Base-by-base conservation (phyloP, 495 filamentous ascomycete genomes). In the Durotheca rogersii region DNA sequence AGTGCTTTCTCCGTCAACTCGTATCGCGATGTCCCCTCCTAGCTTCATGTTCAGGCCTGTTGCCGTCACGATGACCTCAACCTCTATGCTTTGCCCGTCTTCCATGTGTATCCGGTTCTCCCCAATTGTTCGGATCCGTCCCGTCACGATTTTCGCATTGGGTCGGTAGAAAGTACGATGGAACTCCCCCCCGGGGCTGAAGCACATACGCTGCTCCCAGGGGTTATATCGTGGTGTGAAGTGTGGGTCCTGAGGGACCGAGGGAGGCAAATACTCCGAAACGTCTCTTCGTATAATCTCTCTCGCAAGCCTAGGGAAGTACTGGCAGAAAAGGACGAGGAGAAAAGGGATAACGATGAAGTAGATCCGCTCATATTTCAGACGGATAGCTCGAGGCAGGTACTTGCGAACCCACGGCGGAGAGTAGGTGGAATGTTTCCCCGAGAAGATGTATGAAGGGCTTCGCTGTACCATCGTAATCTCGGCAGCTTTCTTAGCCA, bases 61-160 rank as follows among this genome's bases (percentile, higher is more conserved):
- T 0, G 87, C 87, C 0, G 85, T 87, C 51, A 90, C 67, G 60
- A 91, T 86, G 57, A 87, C 81, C 66, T 91, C 86, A n/a, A n/a
- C n/a, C n/a, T n/a, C n/a, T n/a, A n/a, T n/a, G n/a, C n/a, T n/a
- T n/a, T n/a, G n/a, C n/a, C n/a, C n/a, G n/a, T n/a, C n/a, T n/a
- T n/a, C n/a, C n/a, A n/a, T n/a, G n/a, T 0, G 84, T 80, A 1
- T 81, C 71, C 2, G 90, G 59, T 0, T 60, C 63, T 38, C 78
- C 72, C 12, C 83, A 86, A 0, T 81, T 77, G 12, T 90, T 69
- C 32, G 76, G 70, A 1, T 76, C 76, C 44, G 81, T 81, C 15
- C 81, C 79, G n/a, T n/a, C n/a, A 19, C 74, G n/a, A n/a, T n/a
- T n/a, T n/a, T n/a, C n/a, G n/a, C n/a, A n/a, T n/a, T n/a, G n/a